Base-by-base conservation (phyloP, 140 eudicot genomes). In the Ambrosia hybrid region DNA sequence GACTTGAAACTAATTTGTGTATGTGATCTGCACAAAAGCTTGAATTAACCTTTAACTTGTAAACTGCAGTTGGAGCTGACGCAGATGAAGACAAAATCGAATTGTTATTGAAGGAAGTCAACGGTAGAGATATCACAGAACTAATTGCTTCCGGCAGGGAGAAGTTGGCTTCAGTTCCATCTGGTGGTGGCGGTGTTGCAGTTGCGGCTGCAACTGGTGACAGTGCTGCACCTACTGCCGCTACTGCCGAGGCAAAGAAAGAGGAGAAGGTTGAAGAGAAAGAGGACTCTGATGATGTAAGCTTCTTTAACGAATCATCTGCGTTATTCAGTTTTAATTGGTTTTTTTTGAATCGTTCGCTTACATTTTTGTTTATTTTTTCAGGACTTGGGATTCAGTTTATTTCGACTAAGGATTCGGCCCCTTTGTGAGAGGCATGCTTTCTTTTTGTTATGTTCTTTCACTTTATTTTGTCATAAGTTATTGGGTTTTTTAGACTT, bases 221-320 rank as follows among this genome's bases (percentile, higher is more conserved):
- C 0, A 88, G 78, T 49, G 83, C 75, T 36, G 91, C 75, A 71
- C 90, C 79, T 41, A 86, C 76, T 6, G 84, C 86, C 5, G 78
- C 92, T 6, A 82, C 84, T 56, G 96, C 87, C 69, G 92, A 86
- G 82, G 9, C 89, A 30, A 89, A 86, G 86, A 80, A 89, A 58
- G 96, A 84, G 41, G 89, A 89, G 80, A 89, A 84, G 43, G 88
- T 86, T 16, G 96, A 89, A 57, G 96, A 84, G 80, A 84, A 89
- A 65, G 93, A 84, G 11, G 96, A 82, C 39, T 84, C 90, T 21
- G 96, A 88, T 63, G 95, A 88, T 4, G 83, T 79, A 79, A 79
- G 83, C 5, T 36, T 10, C 5, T 9, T 72, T 9, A 5, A 49
- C 64, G 4, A 69, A 1, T 1, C 56, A 1, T 38, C 10, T 69